Base-by-base conservation (phyloP, 768 basidiomycete species). In the Fomitopsis serialis region DNA sequence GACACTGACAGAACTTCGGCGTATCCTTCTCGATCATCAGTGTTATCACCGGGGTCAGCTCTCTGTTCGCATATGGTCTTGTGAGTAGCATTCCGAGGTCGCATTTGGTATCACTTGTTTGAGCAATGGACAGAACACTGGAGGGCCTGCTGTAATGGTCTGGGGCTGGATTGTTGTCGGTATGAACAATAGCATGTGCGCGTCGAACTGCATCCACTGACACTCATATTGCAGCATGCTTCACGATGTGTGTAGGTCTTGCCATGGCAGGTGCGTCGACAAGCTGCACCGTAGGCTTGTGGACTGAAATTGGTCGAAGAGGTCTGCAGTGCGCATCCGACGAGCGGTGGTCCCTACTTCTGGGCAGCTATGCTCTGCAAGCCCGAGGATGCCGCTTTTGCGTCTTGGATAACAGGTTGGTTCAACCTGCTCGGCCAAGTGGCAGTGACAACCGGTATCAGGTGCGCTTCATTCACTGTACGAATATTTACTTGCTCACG, bases 301-400 rank as follows among this genome's bases (percentile, higher is more conserved):
- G 32, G 34, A 17, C 47, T 35, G 32, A 48, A 19, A 17, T 42
- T 19, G 12, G 21, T 15, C 23, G 17, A 36, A 61, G 76, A 78
- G 65, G 67, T 73, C 29, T 74, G 70, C 55, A 85, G 83, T 56
- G 82, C 85, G 2, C 84, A 82, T 69, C 85, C 83, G 4, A 85
- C 84, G 2, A 83, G 80, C 46, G 85, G 87, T 6, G 87, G 87
- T 0, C 87, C 88, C 0, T 88, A 89, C 61, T 88, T 83, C 66
- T 89, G 87, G 88, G 82, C 86, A n/a, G 86, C 87, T 1, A 85
- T 88, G 79, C 68, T 89, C 1, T 81, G 84, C 1, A 71, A 72
- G 50, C 79, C 78, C 1, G 58, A 77, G 58, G 67, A 77, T 35
- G 85, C 85, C 3, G 71, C 85, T 0, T 72, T 88, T 27, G 82